Percentiles rank a stretch among this genome's conserved stretches.
Conservation (phyloP, 257 asterid genomes). For the Solanum chilense region DNA sequence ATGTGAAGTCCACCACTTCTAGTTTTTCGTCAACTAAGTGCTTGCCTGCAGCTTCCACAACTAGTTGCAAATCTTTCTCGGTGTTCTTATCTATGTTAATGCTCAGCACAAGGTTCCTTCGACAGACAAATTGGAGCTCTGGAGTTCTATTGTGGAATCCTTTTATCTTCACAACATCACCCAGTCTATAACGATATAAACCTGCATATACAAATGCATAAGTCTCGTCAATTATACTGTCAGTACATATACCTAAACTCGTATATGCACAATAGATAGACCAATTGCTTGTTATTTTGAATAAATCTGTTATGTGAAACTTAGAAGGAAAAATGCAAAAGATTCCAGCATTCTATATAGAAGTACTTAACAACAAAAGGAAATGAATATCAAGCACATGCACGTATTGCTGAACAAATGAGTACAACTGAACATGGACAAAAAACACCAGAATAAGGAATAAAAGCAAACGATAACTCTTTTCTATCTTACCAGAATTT, state of each 20-base stretch:
- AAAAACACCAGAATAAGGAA: not conserved
- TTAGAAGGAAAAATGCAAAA: not conserved
- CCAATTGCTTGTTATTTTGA: not conserved
- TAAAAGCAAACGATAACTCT: not conserved
- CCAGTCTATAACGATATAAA: conserved; percentile 70
- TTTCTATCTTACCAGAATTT: not conserved
- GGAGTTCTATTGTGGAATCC: conserved; percentile 85
- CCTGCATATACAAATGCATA: conserved; percentile 31
- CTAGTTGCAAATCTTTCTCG: conserved; percentile 75
- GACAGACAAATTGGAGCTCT: conserved; percentile 67
- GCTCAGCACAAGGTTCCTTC: conserved; percentile 71
- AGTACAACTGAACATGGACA: not conserved
- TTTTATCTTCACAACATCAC: conserved; percentile 75
- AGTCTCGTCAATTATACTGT: not conserved
- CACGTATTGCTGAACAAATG: not conserved
- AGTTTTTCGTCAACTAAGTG: conserved; percentile 45
- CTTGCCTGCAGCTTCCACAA: conserved; percentile 65
- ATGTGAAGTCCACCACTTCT: conserved; percentile 83
- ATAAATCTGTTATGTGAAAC: not conserved
- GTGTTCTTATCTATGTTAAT: conserved; percentile 93
- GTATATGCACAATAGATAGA: not conserved
- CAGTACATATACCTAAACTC: not conserved
- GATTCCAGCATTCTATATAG: not conserved
- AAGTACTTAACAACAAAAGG: not conserved
- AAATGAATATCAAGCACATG: not conserved